Evolutionary conservation across 2,329 filamentous ascomycete genomes (phyloP), one percentile per base, ranked within the genome.

Genomic region (Aspergillus novoparasiticus): DNA sequence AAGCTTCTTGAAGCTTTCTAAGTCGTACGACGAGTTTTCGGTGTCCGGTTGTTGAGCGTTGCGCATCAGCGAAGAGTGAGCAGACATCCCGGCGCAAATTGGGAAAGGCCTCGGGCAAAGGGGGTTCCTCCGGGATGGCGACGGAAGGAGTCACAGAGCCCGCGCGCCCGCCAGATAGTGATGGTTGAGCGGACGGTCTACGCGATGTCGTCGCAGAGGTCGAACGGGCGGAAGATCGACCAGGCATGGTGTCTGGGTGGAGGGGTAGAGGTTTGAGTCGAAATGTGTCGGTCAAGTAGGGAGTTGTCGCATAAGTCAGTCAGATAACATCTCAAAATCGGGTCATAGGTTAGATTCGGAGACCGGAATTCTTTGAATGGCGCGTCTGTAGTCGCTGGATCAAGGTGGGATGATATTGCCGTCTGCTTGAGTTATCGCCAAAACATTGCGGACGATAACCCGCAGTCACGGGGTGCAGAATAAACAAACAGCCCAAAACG

Each of bases 1-100:
- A 97, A 43, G 89, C 84, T 75, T 97, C 94, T 73, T 98, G 94
- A 50, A 97, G 86, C 79, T 97, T 97, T 67, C 94, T 89, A 64
- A 99, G 81, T 57, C 89, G 93, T 64, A 97, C 91, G 4, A 91
- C 90, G 0, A 97, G 85, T 75, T 98, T 98, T 64, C 94, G 85
- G 76, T 99, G 95, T 2, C 92, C 92, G 1, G 94, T 93, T 0
- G 91, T 96, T 1, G 92, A 96, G 71, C 90, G 89, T 78, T 99
- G 95, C 39, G 94, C 93, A 76, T 94, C 91, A 68, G 86, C 85
- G 73, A 94, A 94, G 56, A 93, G 85, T 60, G 85, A 80, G 74
- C 89, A 90, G 58, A 97, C 84, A 73, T 91, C 90, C 41, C 84
- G 85, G 71, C 94, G 90, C 69, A 97, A 81, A 19, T 85, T 86